phyloP scores from a whole-genome alignment of 352 stramenopile species.

The Pythium phragmiticola region DNA sequence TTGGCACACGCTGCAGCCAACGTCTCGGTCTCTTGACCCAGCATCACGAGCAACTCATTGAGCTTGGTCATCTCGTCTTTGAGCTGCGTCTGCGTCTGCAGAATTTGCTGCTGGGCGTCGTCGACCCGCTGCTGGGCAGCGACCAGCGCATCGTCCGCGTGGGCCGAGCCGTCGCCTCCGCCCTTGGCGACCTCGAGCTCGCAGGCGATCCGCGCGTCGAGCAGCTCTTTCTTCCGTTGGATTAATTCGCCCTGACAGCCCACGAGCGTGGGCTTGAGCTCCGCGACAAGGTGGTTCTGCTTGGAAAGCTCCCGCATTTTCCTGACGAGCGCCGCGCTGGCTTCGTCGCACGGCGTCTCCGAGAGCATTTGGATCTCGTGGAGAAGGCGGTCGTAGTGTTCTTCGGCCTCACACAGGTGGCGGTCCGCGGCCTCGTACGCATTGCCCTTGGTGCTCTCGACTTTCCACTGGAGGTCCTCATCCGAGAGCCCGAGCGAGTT shows the following conservation, averaged over 20 bases:
- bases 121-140: slow-evolving; percentile 31
- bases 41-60: slow-evolving; percentile 48
- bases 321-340: slow-evolving; percentile 39
- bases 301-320: slow-evolving; percentile 35
- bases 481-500: slow-evolving; percentile 69
- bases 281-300: slow-evolving; percentile 40
- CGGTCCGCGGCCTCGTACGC: slow-evolving; percentile 62
- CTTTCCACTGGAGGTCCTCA: slow-evolving; percentile 78
- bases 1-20: slow-evolving; percentile 32
- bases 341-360: slow-evolving; percentile 56
- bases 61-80: slow-evolving; percentile 40
- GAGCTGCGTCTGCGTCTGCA: slow-evolving; percentile 49
- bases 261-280: slow-evolving; percentile 36
- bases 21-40: slow-evolving; percentile 47
- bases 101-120: slow-evolving; percentile 35
- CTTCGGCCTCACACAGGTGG: slow-evolving; percentile 52
- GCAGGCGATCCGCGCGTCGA: slow-evolving; percentile 37
- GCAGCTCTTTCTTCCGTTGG: slow-evolving; percentile 44
- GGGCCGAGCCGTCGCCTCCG: neutral
- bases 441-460: slow-evolving; percentile 74
- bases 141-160: slow-evolving; percentile 3
- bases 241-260: slow-evolving; percentile 37
- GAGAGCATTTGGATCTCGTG: slow-evolving; percentile 64
- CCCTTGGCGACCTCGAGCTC: slow-evolving; percentile 44
- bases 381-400: slow-evolving; percentile 63